Evolutionary conservation across 768 basidiomycete species (phyloP).

Genomic region (Leccinum broughii): DNA sequence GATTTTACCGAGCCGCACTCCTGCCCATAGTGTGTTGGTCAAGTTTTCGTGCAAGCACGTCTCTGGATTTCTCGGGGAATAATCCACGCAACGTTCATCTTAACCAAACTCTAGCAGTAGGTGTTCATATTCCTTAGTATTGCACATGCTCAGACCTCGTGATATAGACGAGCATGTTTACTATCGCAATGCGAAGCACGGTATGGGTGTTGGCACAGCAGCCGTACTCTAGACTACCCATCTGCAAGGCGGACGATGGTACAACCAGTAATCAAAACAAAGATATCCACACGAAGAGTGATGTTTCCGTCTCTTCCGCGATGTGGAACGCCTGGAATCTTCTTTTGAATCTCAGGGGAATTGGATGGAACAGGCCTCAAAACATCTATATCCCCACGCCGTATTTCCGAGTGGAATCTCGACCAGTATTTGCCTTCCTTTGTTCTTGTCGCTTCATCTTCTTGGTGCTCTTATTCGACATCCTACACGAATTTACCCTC

Average conservation of each 20-base stretch:
- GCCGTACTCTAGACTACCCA: conserved; percentile 17
- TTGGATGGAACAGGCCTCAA: too few relatives aligned
- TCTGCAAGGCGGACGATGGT: neutral
- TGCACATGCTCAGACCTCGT: neutral
- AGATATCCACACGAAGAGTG: neutral
- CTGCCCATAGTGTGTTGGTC: conserved; percentile 49
- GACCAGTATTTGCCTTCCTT: conserved; percentile 15
- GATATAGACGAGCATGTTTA: conserved; percentile 25
- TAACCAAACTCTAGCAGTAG: conserved; percentile 27
- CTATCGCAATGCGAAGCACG: conserved; percentile 27
- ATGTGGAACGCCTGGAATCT: conserved; percentile 32
- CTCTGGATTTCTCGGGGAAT: conserved; percentile 27
- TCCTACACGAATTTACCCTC: neutral
- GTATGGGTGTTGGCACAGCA: conserved; percentile 21
- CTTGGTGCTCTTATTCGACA: conserved; percentile 10
- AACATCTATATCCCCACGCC: conserved; percentile 11
- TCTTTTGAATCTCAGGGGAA: too few relatives aligned
- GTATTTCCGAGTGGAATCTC: conserved; percentile 20
- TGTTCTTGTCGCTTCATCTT: conserved; percentile 15
- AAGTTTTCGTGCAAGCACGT: conserved; percentile 39
- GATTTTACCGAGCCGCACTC: conserved; percentile 44
- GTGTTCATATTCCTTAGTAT: neutral
- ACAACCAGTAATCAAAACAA: neutral
- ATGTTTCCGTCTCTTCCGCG: conserved; percentile 9
- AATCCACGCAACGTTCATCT: conserved; percentile 11